These are phyloP conservation scores for Chlorella sp. DNA, from an alignment of 139 green algal genomes.

Conservation along the genomic window DNA sequence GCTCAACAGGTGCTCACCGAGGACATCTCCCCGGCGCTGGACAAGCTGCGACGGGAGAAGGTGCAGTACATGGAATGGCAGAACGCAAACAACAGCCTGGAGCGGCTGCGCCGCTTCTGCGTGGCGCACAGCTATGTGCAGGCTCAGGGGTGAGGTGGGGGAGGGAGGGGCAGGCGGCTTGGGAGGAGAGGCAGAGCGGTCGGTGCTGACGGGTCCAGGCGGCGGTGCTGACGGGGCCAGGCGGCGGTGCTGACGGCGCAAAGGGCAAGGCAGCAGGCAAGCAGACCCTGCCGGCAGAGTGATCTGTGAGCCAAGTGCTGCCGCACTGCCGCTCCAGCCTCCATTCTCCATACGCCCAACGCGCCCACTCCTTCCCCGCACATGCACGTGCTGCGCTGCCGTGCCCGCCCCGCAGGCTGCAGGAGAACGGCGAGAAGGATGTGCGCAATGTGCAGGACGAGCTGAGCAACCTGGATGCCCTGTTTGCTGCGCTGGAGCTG, in stretches of 20 bases:
- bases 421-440: constrained; percentile 40
- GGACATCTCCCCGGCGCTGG: constrained; percentile 92
- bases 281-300: not conserved
- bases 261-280: not conserved
- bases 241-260: no score
- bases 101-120: constrained; percentile 83
- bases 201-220: no score
- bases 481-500: constrained; percentile 11
- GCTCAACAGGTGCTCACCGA: constrained; percentile 74
- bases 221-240: no score
- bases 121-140: constrained; percentile 85
- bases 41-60: constrained; percentile 85
- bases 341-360: not conserved
- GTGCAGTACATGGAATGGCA: constrained; percentile 88
- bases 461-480: constrained; percentile 43
- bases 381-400: not conserved
- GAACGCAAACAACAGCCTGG: constrained; percentile 53
- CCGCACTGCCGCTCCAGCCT: not conserved
- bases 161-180: not conserved
- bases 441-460: not conserved
- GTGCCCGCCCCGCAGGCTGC: constrained; percentile 31
- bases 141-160: constrained; percentile 45
- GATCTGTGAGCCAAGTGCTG: not conserved
- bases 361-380: not conserved
- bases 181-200: not conserved